Conservation (phyloP, 2,329 filamentous ascomycete species). For the Fusarium foetens region DNA sequence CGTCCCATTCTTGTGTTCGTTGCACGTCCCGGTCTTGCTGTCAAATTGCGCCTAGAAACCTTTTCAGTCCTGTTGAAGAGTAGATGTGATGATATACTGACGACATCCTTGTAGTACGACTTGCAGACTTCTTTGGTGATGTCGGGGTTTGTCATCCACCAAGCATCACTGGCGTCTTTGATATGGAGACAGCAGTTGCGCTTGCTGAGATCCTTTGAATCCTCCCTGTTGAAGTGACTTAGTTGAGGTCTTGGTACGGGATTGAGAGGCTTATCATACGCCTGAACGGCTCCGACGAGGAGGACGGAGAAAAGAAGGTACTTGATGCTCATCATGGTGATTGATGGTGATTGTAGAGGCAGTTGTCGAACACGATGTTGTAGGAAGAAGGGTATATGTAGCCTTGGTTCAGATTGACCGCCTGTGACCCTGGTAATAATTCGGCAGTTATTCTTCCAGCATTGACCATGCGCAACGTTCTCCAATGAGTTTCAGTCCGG, state of each 20-base stretch:
- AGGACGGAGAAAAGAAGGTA: neutral
- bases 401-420: neutral
- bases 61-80: neutral
- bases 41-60: neutral
- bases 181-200: neutral
- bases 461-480: neutral
- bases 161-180: neutral
- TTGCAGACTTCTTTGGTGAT: neutral
- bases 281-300: neutral
- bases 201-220: neutral
- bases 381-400: neutral
- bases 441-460: neutral
- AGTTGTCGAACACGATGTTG: neutral
- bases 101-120: neutral
- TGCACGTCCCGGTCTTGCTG: rapidly evolving
- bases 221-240: rapidly evolving
- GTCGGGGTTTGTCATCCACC: neutral
- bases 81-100: rapidly evolving
- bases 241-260: rapidly evolving
- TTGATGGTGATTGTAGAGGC: no score
- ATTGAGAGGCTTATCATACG: rapidly evolving
- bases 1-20: neutral
- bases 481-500: neutral
- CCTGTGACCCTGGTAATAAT: neutral
- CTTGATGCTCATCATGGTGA: neutral